These are phyloP conservation scores for Logfia minima DNA, from an alignment of 129 eudicot species.

Conservation along the genomic window DNA sequence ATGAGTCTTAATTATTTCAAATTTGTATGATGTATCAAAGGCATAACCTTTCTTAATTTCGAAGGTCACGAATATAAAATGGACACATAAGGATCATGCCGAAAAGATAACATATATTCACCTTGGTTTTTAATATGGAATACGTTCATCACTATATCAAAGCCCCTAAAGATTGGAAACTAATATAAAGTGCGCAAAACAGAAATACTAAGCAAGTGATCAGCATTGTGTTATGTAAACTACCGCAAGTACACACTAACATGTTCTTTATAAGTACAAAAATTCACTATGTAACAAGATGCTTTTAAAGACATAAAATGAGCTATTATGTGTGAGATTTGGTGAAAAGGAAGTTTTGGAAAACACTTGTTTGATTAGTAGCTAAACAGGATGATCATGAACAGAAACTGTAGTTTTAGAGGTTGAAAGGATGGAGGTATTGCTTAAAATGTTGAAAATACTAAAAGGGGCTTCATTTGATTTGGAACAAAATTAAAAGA, in stretches of 20 bases:
- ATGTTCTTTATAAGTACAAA: background rate
- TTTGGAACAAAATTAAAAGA: conserved; percentile 1
- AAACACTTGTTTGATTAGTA: background rate
- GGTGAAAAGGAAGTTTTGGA: background rate
- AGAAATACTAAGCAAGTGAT: background rate
- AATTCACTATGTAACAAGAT: background rate
- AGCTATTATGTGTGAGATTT: background rate
- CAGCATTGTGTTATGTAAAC: too few relatives aligned
- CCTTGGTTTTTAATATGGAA: background rate
- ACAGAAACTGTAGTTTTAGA: background rate
- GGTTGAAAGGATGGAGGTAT: background rate
- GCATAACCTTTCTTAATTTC: background rate
- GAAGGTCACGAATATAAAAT: background rate
- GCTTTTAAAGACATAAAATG: conserved; percentile 3
- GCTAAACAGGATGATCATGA: background rate
- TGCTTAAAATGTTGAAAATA: conserved; percentile 14
- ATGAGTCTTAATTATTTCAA: conserved; percentile 11
- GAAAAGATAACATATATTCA: background rate
- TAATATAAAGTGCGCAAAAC: background rate
- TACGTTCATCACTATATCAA: conserved; percentile 8
- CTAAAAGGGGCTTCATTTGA: conserved; percentile 1
- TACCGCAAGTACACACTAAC: background rate
- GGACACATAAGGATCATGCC: too few relatives aligned
- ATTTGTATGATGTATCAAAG: conserved; percentile 6
- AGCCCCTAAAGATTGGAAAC: too few relatives aligned